Conservation (phyloP, 1,139 yeast genomes). For the Geotrichum restrictum region DNA sequence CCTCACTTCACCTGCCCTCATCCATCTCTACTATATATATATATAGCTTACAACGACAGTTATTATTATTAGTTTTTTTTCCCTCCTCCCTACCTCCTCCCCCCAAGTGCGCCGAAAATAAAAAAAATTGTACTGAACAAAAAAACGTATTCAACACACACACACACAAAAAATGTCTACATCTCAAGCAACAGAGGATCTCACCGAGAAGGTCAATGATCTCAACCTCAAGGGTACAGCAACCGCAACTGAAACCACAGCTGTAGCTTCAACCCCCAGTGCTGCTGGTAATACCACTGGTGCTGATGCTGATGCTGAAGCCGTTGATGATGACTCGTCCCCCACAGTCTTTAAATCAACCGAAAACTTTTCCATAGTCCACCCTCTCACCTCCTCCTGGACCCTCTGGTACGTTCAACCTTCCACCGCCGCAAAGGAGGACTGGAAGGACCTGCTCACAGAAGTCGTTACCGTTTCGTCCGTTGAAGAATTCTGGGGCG, state of each 20-base stretch:
- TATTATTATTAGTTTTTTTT: too few species aligned
- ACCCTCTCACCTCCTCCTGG: constrained; percentile 91
- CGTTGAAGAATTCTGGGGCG: constrained; percentile 99
- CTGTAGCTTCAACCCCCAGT: constrained; percentile 25
- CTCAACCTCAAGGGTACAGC: constrained; percentile 23
- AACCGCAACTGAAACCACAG: constrained; percentile 11
- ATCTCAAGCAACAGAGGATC: neutral
- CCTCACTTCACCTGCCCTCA: neutral
- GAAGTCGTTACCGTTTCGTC: constrained; percentile 89
- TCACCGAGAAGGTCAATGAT: constrained; percentile 26
- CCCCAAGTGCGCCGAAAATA: too few species aligned
- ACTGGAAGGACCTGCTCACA: constrained; percentile 91
- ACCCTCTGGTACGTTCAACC: constrained; percentile 98
- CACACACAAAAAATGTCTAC: neutral
- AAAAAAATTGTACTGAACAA: too few species aligned
- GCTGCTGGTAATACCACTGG: constrained; percentile 31
- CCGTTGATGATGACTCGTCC: constrained; percentile 22
- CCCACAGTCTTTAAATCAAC: constrained; percentile 61
- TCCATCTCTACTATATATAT: too few species aligned
- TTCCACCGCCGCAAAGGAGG: constrained; percentile 68
- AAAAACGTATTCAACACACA: neutral
- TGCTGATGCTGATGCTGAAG: constrained; percentile 21
- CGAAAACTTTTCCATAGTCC: constrained; percentile 75
- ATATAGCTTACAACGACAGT: too few species aligned
- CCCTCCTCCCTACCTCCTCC: too few species aligned